phyloP scores from a whole-genome alignment of 768 basidiomycete species.

The Cystofilobasidium ferigula region DNA sequence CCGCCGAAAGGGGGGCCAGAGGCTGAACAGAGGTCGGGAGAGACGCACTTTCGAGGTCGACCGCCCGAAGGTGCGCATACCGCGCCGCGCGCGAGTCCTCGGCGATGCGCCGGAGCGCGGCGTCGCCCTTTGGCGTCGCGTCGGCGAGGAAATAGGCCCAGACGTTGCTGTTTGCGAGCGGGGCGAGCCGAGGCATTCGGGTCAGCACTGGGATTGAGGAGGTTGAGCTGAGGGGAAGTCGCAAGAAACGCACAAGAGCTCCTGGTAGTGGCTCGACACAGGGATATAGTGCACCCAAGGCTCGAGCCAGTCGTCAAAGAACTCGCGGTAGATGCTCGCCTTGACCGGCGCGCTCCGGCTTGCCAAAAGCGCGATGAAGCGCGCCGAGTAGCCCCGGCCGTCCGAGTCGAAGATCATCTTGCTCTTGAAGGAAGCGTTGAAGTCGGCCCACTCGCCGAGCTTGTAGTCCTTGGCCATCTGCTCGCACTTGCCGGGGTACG shows the following conservation, averaged over 20 bases:
- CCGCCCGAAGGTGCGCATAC: background rate
- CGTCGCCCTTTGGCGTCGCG: slow-evolving; percentile 5
- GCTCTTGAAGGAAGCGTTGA: background rate
- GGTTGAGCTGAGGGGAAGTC: too few species aligned
- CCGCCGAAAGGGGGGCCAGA: too few species aligned
- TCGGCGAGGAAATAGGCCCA: slow-evolving; percentile 10
- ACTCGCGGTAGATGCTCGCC: slow-evolving; percentile 12
- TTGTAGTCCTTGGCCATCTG: slow-evolving; percentile 1
- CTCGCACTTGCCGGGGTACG: slow-evolving; percentile 15
- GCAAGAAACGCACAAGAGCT: slow-evolving; percentile 7
- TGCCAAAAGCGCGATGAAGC: slow-evolving; percentile 5
- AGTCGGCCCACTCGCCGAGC: background rate
- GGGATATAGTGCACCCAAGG: slow-evolving; percentile 19
- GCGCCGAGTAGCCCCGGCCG: slow-evolving; percentile 12
- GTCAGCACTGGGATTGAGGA: background rate
- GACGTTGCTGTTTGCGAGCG: slow-evolving; percentile 4
- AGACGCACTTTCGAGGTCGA: slow-evolving; percentile 16
- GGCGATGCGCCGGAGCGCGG: background rate
- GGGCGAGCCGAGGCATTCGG: too few species aligned
- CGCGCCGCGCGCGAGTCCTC: background rate
- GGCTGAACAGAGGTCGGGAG: too few species aligned
- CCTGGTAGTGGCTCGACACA: background rate
- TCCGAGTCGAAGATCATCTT: slow-evolving; percentile 11
- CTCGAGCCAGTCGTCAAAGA: slow-evolving; percentile 6
- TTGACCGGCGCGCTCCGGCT: slow-evolving; percentile 18